Evolutionary conservation across 257 asterid genomes (phyloP).

Genomic region (Buddleja alternifolia): DNA sequence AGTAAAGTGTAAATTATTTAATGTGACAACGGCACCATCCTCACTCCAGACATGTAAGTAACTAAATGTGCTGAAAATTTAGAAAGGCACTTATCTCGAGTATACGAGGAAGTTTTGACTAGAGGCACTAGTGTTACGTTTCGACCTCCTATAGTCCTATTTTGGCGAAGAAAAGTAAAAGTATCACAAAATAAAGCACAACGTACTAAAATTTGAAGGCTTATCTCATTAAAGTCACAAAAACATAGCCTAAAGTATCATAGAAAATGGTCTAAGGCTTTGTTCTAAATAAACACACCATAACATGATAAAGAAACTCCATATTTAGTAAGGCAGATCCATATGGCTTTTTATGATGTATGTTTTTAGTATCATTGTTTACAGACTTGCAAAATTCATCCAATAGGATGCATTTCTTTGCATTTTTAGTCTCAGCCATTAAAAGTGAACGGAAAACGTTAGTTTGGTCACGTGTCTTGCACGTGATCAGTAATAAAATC

Average conservation of each 20-base stretch:
- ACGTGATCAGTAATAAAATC: too few relatives aligned
- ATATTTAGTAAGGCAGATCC: neutral
- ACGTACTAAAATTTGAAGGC: too few relatives aligned
- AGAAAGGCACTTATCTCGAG: neutral
- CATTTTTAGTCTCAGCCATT: too few relatives aligned
- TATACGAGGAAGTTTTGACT: neutral
- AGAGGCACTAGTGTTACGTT: neutral
- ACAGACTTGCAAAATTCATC: neutral
- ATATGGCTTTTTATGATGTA: neutral
- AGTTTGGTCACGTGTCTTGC: too few relatives aligned
- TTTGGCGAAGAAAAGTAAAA: too few relatives aligned
- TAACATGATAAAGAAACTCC: neutral
- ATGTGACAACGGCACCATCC: neutral
- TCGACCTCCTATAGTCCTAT: too few relatives aligned
- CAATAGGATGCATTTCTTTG: neutral
- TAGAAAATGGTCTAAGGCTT: neutral
- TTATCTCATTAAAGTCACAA: too few relatives aligned
- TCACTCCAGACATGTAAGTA: neutral
- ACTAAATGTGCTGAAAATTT: neutral
- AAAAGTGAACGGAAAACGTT: too few relatives aligned
- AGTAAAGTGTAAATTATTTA: too few relatives aligned
- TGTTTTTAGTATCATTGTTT: too few relatives aligned
- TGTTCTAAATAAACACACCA: neutral
- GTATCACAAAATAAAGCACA: too few relatives aligned
- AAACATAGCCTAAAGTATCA: neutral